Evolutionary conservation across 495 filamentous ascomycete genomes (phyloP), one percentile per base, ranked within the genome.

Genomic region (Hyphodiscus hymeniophilus): DNA sequence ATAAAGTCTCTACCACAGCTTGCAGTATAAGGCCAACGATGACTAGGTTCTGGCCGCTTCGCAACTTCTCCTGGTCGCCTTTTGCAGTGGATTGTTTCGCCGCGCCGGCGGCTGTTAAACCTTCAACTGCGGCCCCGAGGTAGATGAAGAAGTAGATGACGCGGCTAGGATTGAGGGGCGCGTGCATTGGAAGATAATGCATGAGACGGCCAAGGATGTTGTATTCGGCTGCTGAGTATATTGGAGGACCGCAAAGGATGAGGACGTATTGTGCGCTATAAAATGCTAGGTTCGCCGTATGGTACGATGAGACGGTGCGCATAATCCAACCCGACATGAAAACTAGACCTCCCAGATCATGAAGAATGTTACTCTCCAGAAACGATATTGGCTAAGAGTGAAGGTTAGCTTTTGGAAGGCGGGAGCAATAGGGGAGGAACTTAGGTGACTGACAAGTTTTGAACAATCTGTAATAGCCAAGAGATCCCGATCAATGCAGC

Each of bases 11-110:
- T 30, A 86, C 62, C 11, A 69, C 66, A 10, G 81, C 59, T 56
- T 89, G 85, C 26, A 88, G 57, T 39, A 85, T 63, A 31, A 90
- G 60, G 1, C 79, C 72, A 3, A 75, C 73, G 51, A 80, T 81
- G 43, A 87, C 63, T 16, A 85, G 65, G n/a, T 64, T 64, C 10
- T 72, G 70, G 26, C 82, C 84, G 7, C 0, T 65, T 55, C 62
- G 64, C 10, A 31, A 48, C 0, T n/a, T 2, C n/a, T 11, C 28
- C 21, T 7, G 15, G 18, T 31, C 16, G 1, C n/a, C 1, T 3
- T 21, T 36, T 22, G 43, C 43, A 22, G 1, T 21, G 15, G 21
- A 20, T 1, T 13, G 4, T 4, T 3, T 20, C 61, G 65, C 59
- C 21, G 65, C 69, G 11, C 69, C 69, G 2, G 60, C 60, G 0